Evolutionary conservation across 2,329 filamentous ascomycete genomes (phyloP).

Genomic region (Calonectria multiphialidica): DNA sequence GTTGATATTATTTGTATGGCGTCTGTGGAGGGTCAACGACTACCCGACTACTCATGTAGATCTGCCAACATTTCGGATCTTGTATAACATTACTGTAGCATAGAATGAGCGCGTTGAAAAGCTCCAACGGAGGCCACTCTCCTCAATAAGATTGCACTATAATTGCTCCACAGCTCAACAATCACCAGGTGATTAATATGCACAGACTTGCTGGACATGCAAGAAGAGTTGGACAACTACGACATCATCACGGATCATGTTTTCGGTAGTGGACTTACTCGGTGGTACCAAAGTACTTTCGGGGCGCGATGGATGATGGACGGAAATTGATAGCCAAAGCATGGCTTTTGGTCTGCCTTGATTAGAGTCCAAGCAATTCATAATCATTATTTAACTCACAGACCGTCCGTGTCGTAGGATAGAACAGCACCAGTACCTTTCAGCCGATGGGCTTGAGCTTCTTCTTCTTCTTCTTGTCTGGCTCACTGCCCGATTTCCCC

Average conservation of each 20-base stretch:
- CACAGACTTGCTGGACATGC: not conserved
- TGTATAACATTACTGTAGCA: conserved; percentile 50
- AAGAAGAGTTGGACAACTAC: conserved; percentile 1
- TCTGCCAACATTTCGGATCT: conserved; percentile 42
- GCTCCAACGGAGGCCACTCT: conserved; percentile 50
- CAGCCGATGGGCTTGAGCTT: conserved; percentile 75
- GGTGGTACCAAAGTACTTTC: conserved; percentile 14
- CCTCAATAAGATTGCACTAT: conserved; percentile 45
- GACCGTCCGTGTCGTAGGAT: conserved; percentile 34
- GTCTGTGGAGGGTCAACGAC: conserved; percentile 42
- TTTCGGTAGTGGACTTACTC: conserved; percentile 34
- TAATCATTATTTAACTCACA: conserved; percentile 49
- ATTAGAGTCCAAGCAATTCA: conserved; percentile 47
- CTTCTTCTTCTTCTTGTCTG: conserved; percentile 75
- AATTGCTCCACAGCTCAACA: conserved; percentile 9
- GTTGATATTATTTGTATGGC: conserved; percentile 48
- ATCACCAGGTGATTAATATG: not conserved
- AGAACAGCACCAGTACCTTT: conserved; percentile 36
- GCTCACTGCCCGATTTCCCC: conserved; percentile 65
- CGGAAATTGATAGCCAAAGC: conserved; percentile 15
- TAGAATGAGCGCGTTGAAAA: conserved; percentile 43
- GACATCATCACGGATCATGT: conserved; percentile 19
- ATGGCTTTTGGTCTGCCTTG: conserved; percentile 39
- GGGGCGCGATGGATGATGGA: conserved; percentile 17
- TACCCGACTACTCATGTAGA: conserved; percentile 42